Base-by-base conservation (phyloP, 164 flowering plant genomes). In the Saururus chinensis region DNA sequence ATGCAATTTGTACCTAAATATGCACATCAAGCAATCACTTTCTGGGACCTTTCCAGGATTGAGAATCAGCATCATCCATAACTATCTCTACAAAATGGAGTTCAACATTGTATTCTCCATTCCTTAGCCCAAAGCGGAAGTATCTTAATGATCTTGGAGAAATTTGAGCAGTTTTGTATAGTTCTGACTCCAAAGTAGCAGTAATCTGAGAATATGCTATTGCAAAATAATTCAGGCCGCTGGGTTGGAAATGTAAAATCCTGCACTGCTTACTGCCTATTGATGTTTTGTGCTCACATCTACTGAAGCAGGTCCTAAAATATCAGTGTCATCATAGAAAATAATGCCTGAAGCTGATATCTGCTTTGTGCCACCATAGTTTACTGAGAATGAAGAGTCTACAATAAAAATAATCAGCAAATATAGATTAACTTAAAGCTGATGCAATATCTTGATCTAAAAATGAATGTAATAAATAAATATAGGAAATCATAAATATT, bases 81-180 rank as follows among this genome's bases (percentile, higher is more conserved):
- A 25, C 62, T 61, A 79, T 77, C 70, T 82, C 87, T 53, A 80
- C 77, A 74, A 82, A 82, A 65, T 82, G 81, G 61, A 82, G 81
- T 55, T 75, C 79, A 1, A 82, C 68, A 5, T 17, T 60, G 64
- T 82, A 80, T n/a, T 40, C 60, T 11, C 84, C 82, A 52, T 75
- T 80, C 60, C 67, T 63, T 51, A 82, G 56, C 21, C 79, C 77
- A 25, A 80, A 69, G 66, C 81, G 80, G 59, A 73, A 82, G 54
- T 82, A 80, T 61, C 84, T 70, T 59, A 82, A 66, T 20, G 84
- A 80, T 63, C 72, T 66, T 12, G 84, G 79, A 24, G 87, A 73
- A 48, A 74, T 68, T 55, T 82, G 73, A 13, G 82, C 81, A 30
- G 82, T 77, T 67, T 77, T 75, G 42, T 78, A 82, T 41, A 82